Conservation (phyloP, 371 early-diverging fungal genomes). For the Mycotypha africana region DNA sequence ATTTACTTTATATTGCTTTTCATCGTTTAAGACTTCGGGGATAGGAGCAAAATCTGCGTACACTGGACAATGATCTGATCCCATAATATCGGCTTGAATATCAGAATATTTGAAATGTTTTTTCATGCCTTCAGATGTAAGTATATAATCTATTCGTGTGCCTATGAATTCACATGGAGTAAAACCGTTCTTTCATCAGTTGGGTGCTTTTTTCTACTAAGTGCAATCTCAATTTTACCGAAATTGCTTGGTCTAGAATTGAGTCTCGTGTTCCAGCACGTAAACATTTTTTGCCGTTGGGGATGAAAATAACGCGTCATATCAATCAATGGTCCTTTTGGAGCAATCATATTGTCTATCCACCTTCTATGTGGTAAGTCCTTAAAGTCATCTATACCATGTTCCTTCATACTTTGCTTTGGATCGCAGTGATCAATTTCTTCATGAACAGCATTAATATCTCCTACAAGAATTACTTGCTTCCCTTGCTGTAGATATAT, state of each 20-base stretch:
- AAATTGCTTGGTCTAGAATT: conserved; percentile 64
- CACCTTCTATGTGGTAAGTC: conserved; percentile 66
- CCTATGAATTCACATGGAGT: conserved; percentile 13
- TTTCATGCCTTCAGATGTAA: conserved; percentile 52
- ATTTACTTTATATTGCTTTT: neutral
- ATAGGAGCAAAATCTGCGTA: conserved; percentile 39
- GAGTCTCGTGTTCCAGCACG: conserved; percentile 77
- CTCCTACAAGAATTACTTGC: conserved; percentile 73
- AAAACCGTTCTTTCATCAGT: too few relatives aligned
- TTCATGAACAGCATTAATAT: conserved; percentile 73
- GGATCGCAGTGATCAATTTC: conserved; percentile 82
- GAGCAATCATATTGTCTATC: conserved; percentile 59
- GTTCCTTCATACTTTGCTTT: conserved; percentile 49
- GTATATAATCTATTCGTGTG: conserved; percentile 83
- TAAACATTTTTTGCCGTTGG: conserved; percentile 46
- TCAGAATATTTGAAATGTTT: conserved; percentile 53
- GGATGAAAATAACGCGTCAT: conserved; percentile 47
- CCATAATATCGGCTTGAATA: conserved; percentile 60
- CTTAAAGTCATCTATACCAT: conserved; percentile 52
- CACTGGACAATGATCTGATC: conserved; percentile 92
- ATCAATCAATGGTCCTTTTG: conserved; percentile 54
- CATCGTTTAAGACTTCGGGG: neutral
- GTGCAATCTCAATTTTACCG: conserved; percentile 20
- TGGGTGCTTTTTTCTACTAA: neutral
- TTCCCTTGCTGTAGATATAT: conserved; percentile 47